Evolutionary conservation across 805 yeast species (phyloP), one percentile per base, ranked within the genome.

Genomic region (Cyberlindnera japonica): DNA sequence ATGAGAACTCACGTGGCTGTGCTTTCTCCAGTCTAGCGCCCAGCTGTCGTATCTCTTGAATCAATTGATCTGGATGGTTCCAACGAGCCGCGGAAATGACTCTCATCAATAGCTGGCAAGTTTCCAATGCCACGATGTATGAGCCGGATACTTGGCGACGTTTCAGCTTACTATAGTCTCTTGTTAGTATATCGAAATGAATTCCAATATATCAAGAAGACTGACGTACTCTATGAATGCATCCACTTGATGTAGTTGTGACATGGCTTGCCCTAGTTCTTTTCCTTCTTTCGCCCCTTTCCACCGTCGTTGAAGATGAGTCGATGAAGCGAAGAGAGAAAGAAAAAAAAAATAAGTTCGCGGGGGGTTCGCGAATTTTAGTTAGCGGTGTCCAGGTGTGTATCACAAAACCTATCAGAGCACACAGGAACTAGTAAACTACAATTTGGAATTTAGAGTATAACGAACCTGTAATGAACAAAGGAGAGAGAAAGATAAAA

Each of bases 1-100:
- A 78, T 3, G 89, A 76, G 51, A 89, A 81, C 53, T 90, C 95
- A 48, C 87, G 75, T 7, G 98, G 97, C 56, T 86, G 93, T 3
- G 97, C 95, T 18, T 72, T 75, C 27, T 78, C 77, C 35, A 93
- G 65, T 23, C 74, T 65, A 28, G 68, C 67, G 8, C 98, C 99
- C 15, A 90, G 76, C 40, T 71, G 69, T 53, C 95, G 78, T 50
- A 91, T 78, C 43, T 83, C 78, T 14, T 63, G 63, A 20, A 91
- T 81, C 47, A 91, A 69, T 45, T 85, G 88, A 44, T 77, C 81
- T 10, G 87, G 77, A 43, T 78, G 77, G 36, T 77, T 69, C 98
- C 98, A 93, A 58, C 96, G 72, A 2, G 93, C 86, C 11, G 84
- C 84, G 0, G 97, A 87, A 16, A 89, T 81, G 37, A 88, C 93